These are phyloP conservation scores for Haplosporangium sp. DNA, from an alignment of 371 early-diverging fungal genomes.

Conservation along the genomic window DNA sequence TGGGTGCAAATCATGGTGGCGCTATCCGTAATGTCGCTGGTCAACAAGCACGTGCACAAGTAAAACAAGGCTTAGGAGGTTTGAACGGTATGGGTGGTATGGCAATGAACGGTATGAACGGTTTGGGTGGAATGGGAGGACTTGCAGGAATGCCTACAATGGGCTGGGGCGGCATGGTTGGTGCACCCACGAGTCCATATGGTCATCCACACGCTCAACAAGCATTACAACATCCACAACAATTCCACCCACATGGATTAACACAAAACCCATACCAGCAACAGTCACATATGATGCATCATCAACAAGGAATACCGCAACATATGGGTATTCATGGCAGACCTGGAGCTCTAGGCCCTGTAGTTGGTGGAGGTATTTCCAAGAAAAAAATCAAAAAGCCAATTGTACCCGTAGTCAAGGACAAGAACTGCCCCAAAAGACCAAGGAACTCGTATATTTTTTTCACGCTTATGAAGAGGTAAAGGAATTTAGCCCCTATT, in stretches of 20 bases:
- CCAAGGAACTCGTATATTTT: constrained; percentile 56
- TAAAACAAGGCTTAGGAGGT: constrained; percentile 31
- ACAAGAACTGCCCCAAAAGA: constrained; percentile 54
- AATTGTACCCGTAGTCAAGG: constrained; percentile 31
- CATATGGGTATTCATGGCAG: constrained; percentile 32
- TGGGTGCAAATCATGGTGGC: constrained; percentile 24
- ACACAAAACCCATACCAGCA: constrained; percentile 20
- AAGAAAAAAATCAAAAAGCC: constrained; percentile 39
- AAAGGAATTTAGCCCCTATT: neutral
- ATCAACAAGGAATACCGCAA: constrained; percentile 31
- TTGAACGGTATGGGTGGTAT: constrained; percentile 26
- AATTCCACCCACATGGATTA: constrained; percentile 18
- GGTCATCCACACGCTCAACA: constrained; percentile 23
- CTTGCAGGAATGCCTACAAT: constrained; percentile 18
- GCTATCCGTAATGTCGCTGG: constrained; percentile 27
- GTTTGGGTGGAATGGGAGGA: constrained; percentile 15
- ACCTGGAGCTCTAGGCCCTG: constrained; percentile 12
- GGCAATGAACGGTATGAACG: constrained; percentile 23
- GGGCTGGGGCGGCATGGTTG: constrained; percentile 25
- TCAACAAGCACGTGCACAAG: constrained; percentile 26
- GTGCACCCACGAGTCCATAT: constrained; percentile 34
- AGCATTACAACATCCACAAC: constrained; percentile 26
- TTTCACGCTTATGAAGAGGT: constrained; percentile 53
- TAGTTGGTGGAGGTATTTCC: constrained; percentile 28
- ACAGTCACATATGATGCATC: constrained; percentile 28